Conservation (phyloP, 371 early-diverging fungal species). For the Gilbertella persicaria region DNA sequence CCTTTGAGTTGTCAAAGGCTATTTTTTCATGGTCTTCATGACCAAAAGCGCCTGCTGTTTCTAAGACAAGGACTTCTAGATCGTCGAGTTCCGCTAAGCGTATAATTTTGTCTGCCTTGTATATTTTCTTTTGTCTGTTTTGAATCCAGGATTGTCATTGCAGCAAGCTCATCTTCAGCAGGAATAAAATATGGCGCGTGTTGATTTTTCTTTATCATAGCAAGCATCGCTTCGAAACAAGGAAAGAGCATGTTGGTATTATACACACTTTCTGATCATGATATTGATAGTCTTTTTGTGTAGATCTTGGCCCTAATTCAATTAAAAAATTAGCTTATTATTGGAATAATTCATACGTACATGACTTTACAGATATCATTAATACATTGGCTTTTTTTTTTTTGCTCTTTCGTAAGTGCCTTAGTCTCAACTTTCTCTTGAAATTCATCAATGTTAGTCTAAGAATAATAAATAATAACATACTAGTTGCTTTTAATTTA, state of each 20-base stretch:
- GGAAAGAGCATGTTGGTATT: constrained; percentile 1
- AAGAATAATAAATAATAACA: not conserved
- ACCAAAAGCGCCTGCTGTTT: not conserved
- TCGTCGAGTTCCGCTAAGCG: not conserved
- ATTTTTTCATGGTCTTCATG: not conserved
- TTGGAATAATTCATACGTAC: not conserved
- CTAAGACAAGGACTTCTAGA: not conserved
- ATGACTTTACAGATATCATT: not conserved
- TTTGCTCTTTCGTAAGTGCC: not conserved
- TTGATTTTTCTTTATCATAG: not conserved
- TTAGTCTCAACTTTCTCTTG: not conserved
- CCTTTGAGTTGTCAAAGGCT: constrained; percentile 1
- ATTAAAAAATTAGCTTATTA: not conserved
- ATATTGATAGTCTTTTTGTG: not conserved
- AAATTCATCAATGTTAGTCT: not conserved
- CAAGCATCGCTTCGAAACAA: not conserved
- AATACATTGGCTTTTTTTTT: not conserved
- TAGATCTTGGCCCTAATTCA: constrained; percentile 1
- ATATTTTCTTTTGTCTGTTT: not conserved
- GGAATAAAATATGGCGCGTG: not conserved
- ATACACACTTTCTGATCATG: not conserved
- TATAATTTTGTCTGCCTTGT: not conserved
- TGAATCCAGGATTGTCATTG: not conserved
- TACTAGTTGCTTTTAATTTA: constrained; percentile 2
- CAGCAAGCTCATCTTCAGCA: constrained; percentile 1